A percentile compares a stretch with the other conserved stretches of the same genome.
Conservation (phyloP, 2,329 filamentous ascomycete genomes). For the Aplosporella prunicola region DNA sequence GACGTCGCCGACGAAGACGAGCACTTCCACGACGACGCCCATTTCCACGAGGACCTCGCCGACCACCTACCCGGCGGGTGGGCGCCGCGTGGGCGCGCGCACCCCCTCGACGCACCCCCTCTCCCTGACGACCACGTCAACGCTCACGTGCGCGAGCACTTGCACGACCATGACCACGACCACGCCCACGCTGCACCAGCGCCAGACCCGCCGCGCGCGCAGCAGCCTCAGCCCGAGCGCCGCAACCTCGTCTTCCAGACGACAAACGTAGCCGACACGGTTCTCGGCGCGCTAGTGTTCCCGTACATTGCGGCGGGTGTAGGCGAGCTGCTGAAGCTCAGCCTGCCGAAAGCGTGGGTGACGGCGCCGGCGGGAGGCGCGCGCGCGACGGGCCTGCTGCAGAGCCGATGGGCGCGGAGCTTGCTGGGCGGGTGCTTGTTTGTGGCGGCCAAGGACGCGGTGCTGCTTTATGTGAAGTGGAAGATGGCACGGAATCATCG, state of each 20-base stretch:
- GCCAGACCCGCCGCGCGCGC: slow-evolving; percentile 13
- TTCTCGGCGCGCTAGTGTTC: slow-evolving; percentile 65
- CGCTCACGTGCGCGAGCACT: too few relatives aligned
- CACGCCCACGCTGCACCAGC: slow-evolving; percentile 10
- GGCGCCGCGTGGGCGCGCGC: slow-evolving; percentile 8
- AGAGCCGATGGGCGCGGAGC: slow-evolving; percentile 80
- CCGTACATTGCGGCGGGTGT: slow-evolving; percentile 70
- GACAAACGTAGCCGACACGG: slow-evolving; percentile 47
- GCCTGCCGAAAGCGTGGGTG: slow-evolving; percentile 58
- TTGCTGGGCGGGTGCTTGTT: slow-evolving; percentile 82
- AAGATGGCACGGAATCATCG: slow-evolving; percentile 41
- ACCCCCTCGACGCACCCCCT: slow-evolving; percentile 19
- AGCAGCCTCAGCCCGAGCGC: slow-evolving; percentile 26
- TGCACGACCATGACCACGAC: too few relatives aligned
- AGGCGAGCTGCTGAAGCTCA: slow-evolving; percentile 62
- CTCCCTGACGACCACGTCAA: slow-evolving; percentile 16
- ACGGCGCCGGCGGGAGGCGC: slow-evolving; percentile 34
- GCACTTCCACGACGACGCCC: slow-evolving; percentile 29
- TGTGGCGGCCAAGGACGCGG: slow-evolving; percentile 66
- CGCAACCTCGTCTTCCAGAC: slow-evolving; percentile 45
- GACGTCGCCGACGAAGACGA: slow-evolving; percentile 24
- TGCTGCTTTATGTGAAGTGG: slow-evolving; percentile 50
- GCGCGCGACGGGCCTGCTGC: slow-evolving; percentile 47
- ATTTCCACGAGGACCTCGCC: slow-evolving; percentile 21
- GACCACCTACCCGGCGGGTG: slow-evolving; percentile 13